Base-by-base conservation (phyloP, 2,329 filamentous ascomycete species). In the Cytospora paraplurivora region DNA sequence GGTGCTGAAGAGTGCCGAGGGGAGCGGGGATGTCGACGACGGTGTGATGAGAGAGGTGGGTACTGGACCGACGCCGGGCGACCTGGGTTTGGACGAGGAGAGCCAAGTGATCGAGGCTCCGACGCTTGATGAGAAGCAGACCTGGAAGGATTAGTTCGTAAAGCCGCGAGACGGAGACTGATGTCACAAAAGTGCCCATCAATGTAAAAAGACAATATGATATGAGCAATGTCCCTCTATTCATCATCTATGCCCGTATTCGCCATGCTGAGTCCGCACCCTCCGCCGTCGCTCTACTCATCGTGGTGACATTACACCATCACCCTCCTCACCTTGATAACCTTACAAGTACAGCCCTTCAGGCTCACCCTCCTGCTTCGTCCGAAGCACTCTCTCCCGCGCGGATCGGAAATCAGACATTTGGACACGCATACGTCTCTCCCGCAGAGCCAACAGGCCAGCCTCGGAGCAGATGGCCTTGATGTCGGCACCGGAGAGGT, bases 381-480 rank as follows among this genome's bases (percentile, higher is more conserved):
- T 99, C 82, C 96, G 96, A 77, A 99, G 84, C 67, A 99, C 96
- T 69, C 92, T 88, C 80, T 99, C 95, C 71, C 94, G 86, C 32
- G 95, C 95, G 62, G 92, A 85, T 62, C 95, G 84, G 84, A 99
- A 99, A 78, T 99, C 95, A 8, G 93, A 92, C 95, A 99, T 99
- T 78, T 98, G 94, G 64, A 99, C 95, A 62, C 94, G 88, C 95
- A 99, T 99, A 74, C 95, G 88, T 68, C 95, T 86, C 81, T 99
- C 95, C 70, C 95, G 87, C 67, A 99, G 82, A 21, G 95, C 95
- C 86, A 98, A 88, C 74, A 99, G 81, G 77, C 95, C 95, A 51
- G 95, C 94, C 76, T 99, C 95, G 35, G 93, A 97, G 80, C 95
- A 99, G 72, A 99, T 99, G 55, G 95, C 95, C 79, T 98, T 96